Percentiles rank a stretch among this genome's conserved stretches.
Conservation (phyloP, 2,329 filamentous ascomycete genomes). For the Aspergillus felis region DNA sequence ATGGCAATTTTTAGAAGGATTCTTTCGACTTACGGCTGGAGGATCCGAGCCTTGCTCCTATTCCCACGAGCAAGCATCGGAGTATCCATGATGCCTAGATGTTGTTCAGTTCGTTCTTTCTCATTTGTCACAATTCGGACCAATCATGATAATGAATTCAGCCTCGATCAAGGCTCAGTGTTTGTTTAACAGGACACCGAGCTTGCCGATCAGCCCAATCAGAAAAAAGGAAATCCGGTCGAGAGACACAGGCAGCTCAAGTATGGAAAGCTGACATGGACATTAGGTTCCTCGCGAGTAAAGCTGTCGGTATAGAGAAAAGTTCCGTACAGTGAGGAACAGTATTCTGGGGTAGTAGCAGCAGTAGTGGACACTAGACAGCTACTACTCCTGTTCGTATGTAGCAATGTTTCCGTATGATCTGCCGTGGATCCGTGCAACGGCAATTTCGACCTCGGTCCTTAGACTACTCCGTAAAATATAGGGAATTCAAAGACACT, state of each 20-base stretch:
- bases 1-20: neutral
- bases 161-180: neutral
- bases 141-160: conserved; percentile 9
- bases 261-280: neutral
- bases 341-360: neutral
- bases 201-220: neutral
- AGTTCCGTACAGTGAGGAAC: conserved; percentile 5
- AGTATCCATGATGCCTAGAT: conserved; percentile 25
- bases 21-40: conserved; percentile 33
- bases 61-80: conserved; percentile 18
- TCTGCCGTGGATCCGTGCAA: conserved; percentile 26
- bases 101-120: conserved; percentile 22
- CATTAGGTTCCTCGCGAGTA: neutral
- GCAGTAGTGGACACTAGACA: neutral
- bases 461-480: neutral
- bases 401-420: conserved; percentile 15
- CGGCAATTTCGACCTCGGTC: conserved; percentile 18
- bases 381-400: neutral
- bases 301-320: neutral
- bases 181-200: neutral
- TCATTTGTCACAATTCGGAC: conserved; percentile 7
- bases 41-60: conserved; percentile 19
- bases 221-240: neutral
- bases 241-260: neutral
- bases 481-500: neutral